These are phyloP conservation scores for Boeremia lycopersici DNA, from an alignment of 2,329 filamentous ascomycete genomes.

Conservation along the genomic window DNA sequence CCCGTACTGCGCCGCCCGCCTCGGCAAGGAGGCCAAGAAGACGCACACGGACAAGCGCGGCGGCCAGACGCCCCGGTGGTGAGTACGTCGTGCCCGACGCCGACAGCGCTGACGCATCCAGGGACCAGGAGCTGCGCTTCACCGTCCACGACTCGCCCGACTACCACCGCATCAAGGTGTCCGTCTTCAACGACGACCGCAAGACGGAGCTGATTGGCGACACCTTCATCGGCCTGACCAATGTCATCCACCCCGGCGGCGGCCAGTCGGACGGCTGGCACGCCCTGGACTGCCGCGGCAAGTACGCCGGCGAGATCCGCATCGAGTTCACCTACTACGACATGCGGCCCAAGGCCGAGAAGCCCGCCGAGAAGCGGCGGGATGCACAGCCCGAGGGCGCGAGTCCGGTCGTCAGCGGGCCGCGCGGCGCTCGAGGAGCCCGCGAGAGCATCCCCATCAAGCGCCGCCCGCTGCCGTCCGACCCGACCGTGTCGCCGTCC, in stretches of 20 bases:
- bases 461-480: slow-evolving; percentile 80
- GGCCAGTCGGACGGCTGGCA: slow-evolving; percentile 97
- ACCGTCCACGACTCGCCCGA: slow-evolving; percentile 95
- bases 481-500: slow-evolving; percentile 63
- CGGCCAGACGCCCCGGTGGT: slow-evolving; percentile 96
- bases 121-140: slow-evolving; percentile 97
- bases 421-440: slow-evolving; percentile 22
- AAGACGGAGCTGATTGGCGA: slow-evolving; percentile 96
- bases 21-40: slow-evolving; percentile 98
- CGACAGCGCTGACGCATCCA: slow-evolving; percentile 50
- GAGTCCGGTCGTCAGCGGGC: slow-evolving; percentile 51
- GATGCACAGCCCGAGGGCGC: slow-evolving; percentile 43
- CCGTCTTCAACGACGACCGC: slow-evolving; percentile 98
- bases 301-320: slow-evolving; percentile 93
- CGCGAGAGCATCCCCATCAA: slow-evolving; percentile 71
- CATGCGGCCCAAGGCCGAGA: slow-evolving; percentile 79
- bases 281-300: slow-evolving; percentile 81
- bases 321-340: slow-evolving; percentile 98
- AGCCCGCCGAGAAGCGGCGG: slow-evolving; percentile 64
- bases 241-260: slow-evolving; percentile 81
- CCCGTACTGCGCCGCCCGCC: slow-evolving; percentile 89
- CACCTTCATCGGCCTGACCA: slow-evolving; percentile 82
- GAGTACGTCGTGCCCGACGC: slow-evolving; percentile 44
- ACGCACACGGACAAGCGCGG: slow-evolving; percentile 92
- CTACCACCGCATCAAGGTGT: slow-evolving; percentile 94